These are phyloP conservation scores for Daedalea quercina DNA, from an alignment of 768 basidiomycete species.

Conservation along the genomic window DNA sequence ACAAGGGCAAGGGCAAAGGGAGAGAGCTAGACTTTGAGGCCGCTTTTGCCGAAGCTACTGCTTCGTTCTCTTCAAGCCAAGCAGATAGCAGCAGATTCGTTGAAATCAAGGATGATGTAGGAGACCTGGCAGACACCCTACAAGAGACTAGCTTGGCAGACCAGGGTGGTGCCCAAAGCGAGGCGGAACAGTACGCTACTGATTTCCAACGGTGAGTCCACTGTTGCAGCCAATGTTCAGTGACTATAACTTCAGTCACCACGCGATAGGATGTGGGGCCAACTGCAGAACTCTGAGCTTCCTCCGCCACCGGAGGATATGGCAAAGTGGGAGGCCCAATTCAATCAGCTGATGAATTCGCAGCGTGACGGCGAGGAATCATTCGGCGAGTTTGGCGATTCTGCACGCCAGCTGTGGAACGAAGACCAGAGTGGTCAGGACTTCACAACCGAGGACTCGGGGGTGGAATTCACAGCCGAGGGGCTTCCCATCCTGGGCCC, in stretches of 20 bases:
- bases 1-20: constrained; percentile 74
- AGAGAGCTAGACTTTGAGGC: constrained; percentile 77
- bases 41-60: constrained; percentile 66
- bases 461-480: constrained; percentile 52
- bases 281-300: constrained; percentile 49
- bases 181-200: constrained; percentile 13
- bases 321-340: constrained; percentile 79
- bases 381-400: constrained; percentile 40
- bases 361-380: constrained; percentile 55
- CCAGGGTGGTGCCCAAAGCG: constrained; percentile 4
- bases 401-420: constrained; percentile 64
- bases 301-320: constrained; percentile 57
- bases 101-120: constrained; percentile 36
- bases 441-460: constrained; percentile 24
- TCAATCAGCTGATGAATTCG: constrained; percentile 68
- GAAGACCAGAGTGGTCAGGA: constrained; percentile 40
- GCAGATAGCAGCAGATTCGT: constrained; percentile 42
- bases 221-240: neutral
- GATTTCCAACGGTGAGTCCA: constrained; percentile 50
- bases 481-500: constrained; percentile 69
- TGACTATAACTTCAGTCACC: constrained; percentile 20
- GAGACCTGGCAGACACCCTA: constrained; percentile 30
- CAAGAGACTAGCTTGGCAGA: constrained; percentile 23
- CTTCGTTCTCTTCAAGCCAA: constrained; percentile 44
- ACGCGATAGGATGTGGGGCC: constrained; percentile 44